Percentiles rank a stretch among this genome's conserved stretches.
phyloP scores from a whole-genome alignment of 352 stramenopile species.

The Pythium phragmitis region DNA sequence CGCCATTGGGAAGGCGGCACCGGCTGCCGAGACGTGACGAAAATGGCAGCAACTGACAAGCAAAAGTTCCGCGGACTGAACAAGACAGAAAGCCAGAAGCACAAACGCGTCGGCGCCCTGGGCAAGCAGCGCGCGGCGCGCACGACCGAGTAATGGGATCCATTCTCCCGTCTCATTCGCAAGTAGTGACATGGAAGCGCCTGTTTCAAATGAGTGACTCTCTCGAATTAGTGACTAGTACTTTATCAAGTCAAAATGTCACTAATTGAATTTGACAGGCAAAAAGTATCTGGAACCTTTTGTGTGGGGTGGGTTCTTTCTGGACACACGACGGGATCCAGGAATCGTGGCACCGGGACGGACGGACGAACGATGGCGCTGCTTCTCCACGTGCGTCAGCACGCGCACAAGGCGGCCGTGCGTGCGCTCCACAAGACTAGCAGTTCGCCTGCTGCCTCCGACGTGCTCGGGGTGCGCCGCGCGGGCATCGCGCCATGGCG shows the following conservation, averaged over 20 bases:
- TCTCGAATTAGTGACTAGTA: background rate
- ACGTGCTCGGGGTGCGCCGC: background rate
- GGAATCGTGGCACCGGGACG: too few species aligned
- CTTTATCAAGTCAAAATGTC: slow-evolving; percentile 4
- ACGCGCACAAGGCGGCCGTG: slow-evolving; percentile 26
- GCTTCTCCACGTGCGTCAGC: slow-evolving; percentile 40
- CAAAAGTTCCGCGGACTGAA: slow-evolving; percentile 73
- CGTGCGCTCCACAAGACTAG: slow-evolving; percentile 8
- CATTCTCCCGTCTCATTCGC: background rate
- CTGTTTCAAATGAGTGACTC: slow-evolving; percentile 1
- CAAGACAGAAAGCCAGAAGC: slow-evolving; percentile 85
- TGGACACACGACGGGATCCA: background rate
- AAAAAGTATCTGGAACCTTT: slow-evolving; percentile 13
- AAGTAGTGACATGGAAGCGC: slow-evolving; percentile 11
- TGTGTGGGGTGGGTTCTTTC: background rate
- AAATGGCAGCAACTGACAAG: slow-evolving; percentile 67
- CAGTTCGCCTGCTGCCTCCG: background rate
- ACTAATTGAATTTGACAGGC: slow-evolving; percentile 15
- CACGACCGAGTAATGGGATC: background rate
- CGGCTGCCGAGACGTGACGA: slow-evolving; percentile 58
- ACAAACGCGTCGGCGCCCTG: slow-evolving; percentile 56
- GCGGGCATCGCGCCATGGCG: slow-evolving; percentile 4
- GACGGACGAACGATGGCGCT: slow-evolving; percentile 20
- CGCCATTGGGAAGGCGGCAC: slow-evolving; percentile 77
- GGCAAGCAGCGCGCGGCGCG: slow-evolving; percentile 19